phyloP scores from a whole-genome alignment of 371 early-diverging fungal species.

The Nematocida major region DNA sequence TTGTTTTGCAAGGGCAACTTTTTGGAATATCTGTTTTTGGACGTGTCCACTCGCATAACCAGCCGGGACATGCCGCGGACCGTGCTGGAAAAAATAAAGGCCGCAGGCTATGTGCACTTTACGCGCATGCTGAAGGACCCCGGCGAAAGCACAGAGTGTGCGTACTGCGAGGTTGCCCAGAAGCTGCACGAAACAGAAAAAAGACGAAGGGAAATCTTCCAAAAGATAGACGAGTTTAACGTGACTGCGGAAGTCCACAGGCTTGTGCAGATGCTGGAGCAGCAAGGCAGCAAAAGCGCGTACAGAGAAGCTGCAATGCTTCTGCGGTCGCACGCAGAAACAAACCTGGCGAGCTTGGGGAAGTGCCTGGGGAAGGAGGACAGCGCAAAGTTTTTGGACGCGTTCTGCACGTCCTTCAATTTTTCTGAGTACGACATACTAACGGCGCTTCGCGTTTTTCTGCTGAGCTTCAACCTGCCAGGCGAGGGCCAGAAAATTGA shows the following conservation, averaged over 20 bases:
- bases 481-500: slow-evolving; percentile 87
- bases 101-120: neutral
- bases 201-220: neutral
- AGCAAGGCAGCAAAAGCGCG: neutral
- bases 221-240: slow-evolving; percentile 15
- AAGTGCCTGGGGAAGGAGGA: slow-evolving; percentile 72
- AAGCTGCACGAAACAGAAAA: neutral
- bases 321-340: slow-evolving; percentile 16
- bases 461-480: slow-evolving; percentile 77
- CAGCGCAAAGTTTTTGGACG: slow-evolving; percentile 70
- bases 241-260: neutral
- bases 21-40: slow-evolving; percentile 33
- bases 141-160: neutral
- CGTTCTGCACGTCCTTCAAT: slow-evolving; percentile 74
- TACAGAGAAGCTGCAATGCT: neutral
- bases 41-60: slow-evolving; percentile 25
- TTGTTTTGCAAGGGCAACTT: slow-evolving; percentile 17
- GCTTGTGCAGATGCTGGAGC: neutral
- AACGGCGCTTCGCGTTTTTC: slow-evolving; percentile 73
- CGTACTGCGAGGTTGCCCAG: neutral
- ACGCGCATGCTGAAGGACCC: neutral
- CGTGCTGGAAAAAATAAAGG: slow-evolving; percentile 16
- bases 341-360: slow-evolving; percentile 67
- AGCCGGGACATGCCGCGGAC: neutral
- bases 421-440: slow-evolving; percentile 74